phyloP scores from a whole-genome alignment of 305 asterid genomes.

The Nicotiana rustica region DNA sequence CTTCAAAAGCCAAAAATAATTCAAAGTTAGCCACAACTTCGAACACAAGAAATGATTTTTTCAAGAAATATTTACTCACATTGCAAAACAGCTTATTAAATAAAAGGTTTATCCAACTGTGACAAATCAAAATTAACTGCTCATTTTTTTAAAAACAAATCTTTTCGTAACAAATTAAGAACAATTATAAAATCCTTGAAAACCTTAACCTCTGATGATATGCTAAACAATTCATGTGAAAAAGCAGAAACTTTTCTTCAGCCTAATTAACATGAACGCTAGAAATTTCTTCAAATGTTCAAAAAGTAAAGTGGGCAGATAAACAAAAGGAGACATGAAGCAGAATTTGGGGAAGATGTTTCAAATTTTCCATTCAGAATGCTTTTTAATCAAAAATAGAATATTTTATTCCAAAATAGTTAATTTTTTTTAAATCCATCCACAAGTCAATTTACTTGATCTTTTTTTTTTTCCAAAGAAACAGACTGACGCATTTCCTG shows the following conservation, averaged over 20 bases:
- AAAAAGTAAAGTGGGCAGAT: not conserved
- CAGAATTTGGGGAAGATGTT: constrained; percentile 24
- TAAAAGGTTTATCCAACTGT: not conserved
- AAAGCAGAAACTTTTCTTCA: not conserved
- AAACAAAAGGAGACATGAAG: constrained; percentile 21
- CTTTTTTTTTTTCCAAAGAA: too few species aligned
- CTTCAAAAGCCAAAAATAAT: constrained; percentile 49
- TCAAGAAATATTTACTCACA: not conserved
- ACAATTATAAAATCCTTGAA: not conserved
- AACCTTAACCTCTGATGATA: not conserved
- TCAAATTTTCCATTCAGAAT: not conserved
- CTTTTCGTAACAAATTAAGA: not conserved
- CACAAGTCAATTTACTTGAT: not conserved
- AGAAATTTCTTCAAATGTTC: constrained; percentile 13
- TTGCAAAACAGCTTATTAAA: not conserved
- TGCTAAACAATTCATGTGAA: not conserved
- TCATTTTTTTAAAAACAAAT: not conserved
- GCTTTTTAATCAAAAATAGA: not conserved
- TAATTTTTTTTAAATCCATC: not conserved
- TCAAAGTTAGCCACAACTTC: not conserved
- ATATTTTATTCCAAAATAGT: not conserved
- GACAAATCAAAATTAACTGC: not conserved
- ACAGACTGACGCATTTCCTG: constrained; percentile 7
- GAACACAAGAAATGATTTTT: not conserved
- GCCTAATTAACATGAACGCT: not conserved